These are phyloP conservation scores for Penstemon barbatus DNA, from an alignment of 257 asterid species.

Conservation along the genomic window DNA sequence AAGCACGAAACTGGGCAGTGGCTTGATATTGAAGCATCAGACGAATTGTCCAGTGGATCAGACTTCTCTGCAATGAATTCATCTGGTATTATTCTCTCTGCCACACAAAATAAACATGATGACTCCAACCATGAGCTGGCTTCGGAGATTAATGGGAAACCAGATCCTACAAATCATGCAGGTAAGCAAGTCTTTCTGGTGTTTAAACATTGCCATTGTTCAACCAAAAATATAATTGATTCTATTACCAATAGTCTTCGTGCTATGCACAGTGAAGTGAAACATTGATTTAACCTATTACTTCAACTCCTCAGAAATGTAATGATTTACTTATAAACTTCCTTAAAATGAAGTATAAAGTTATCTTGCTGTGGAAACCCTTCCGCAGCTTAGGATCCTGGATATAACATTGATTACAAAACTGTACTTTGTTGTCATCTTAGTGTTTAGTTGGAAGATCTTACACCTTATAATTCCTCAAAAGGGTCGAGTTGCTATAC, in stretches of 20 bases:
- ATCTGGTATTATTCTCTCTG: conserved; percentile 62
- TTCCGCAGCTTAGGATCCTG: conserved; percentile 16
- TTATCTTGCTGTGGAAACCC: not conserved
- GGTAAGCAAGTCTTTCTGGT: conserved; percentile 45
- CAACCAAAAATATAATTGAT: not conserved
- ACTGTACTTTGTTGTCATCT: not conserved
- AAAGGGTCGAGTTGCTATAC: not conserved
- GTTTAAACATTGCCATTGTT: conserved; percentile 5
- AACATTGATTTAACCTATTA: not conserved
- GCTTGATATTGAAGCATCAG: conserved; percentile 85
- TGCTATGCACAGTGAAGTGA: too few species aligned
- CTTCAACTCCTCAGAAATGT: conserved; percentile 4
- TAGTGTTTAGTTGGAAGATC: not conserved
- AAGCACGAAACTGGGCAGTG: conserved; percentile 94
- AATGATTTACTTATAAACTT: not conserved
- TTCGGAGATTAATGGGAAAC: conserved; percentile 49
- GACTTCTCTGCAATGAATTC: conserved; percentile 58
- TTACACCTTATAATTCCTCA: not conserved
- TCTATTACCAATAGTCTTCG: too few species aligned
- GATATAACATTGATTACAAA: not conserved
- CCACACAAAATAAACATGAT: conserved; percentile 48
- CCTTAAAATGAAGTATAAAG: not conserved
- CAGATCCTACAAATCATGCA: conserved; percentile 34
- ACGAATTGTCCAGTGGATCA: conserved; percentile 48
- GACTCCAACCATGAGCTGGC: conserved; percentile 48